phyloP scores from a whole-genome alignment of 441 rosid species.

The Theobroma grandiflorum region DNA sequence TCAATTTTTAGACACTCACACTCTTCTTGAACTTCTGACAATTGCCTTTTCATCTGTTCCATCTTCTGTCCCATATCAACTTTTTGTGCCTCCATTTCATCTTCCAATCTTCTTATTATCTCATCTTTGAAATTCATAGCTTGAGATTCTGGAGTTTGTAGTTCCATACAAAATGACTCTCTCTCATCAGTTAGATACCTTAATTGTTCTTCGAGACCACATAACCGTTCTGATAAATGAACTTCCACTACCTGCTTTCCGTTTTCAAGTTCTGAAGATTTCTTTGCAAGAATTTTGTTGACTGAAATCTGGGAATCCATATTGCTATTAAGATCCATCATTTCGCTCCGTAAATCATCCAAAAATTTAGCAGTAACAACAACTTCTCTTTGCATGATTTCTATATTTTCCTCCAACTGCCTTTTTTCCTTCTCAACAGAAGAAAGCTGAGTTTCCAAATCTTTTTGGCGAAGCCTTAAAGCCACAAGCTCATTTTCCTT shows the following conservation, averaged over 20 bases:
- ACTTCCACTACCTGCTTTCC: constrained; percentile 50
- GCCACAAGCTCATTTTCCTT: constrained; percentile 53
- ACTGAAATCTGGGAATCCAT: constrained; percentile 46
- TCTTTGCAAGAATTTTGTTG: constrained; percentile 42
- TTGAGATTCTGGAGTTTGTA: constrained; percentile 46
- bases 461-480: constrained; percentile 37
- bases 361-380: constrained; percentile 41
- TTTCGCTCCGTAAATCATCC: constrained; percentile 46
- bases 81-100: constrained; percentile 50
- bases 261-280: constrained; percentile 46
- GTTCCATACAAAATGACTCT: constrained; percentile 52
- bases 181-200: constrained; percentile 54
- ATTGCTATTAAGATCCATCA: constrained; percentile 31
- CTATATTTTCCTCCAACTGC: constrained; percentile 51
- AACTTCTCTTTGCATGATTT: constrained; percentile 48
- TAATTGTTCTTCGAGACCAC: constrained; percentile 62
- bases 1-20: constrained; percentile 48
- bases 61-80: constrained; percentile 45
- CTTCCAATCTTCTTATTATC: constrained; percentile 41
- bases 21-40: constrained; percentile 59
- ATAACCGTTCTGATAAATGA: constrained; percentile 51
- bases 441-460: constrained; percentile 46
- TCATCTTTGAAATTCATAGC: constrained; percentile 51
- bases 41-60: constrained; percentile 48
- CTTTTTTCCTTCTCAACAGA: constrained; percentile 49